Conservation (phyloP, 148 eudicot species). For the Spergularia bocconei region DNA sequence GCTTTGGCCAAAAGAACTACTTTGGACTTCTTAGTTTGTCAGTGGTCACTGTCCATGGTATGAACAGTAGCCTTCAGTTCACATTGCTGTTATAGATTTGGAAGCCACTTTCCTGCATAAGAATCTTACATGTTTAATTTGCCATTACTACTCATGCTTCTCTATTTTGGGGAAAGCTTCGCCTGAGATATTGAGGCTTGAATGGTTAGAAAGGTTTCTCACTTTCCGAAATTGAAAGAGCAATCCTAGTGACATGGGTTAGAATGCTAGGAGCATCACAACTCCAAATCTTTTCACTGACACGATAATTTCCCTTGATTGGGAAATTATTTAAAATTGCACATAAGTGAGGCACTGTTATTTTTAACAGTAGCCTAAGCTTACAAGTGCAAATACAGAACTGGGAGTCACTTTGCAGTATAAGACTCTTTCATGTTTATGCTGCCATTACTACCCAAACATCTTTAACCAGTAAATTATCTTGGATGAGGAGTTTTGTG, state of each 20-base stretch:
- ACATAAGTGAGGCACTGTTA: too few species aligned
- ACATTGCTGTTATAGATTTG: not conserved
- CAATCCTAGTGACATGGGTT: too few species aligned
- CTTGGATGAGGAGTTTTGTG: not conserved
- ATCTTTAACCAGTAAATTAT: not conserved
- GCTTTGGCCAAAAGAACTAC: too few species aligned
- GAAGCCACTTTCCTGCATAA: conserved; percentile 2
- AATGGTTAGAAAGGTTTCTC: too few species aligned
- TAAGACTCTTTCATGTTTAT: not conserved
- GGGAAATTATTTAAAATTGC: too few species aligned
- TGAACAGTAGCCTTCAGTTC: not conserved
- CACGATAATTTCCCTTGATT: too few species aligned
- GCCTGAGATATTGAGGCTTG: too few species aligned
- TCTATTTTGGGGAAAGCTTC: not conserved
- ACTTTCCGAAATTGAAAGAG: too few species aligned
- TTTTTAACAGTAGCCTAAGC: not conserved
- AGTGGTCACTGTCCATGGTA: not conserved
- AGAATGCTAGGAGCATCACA: too few species aligned
- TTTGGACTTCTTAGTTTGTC: not conserved
- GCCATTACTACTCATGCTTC: not conserved
- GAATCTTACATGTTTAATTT: not conserved
- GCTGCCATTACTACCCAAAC: not conserved
- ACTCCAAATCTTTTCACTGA: too few species aligned
- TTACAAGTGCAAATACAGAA: not conserved
- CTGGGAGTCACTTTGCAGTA: conserved; percentile 13